These are phyloP conservation scores for Ophiocordyceps camponoti-rufipedis DNA, from an alignment of 2,329 filamentous ascomycete genomes.

Conservation along the genomic window DNA sequence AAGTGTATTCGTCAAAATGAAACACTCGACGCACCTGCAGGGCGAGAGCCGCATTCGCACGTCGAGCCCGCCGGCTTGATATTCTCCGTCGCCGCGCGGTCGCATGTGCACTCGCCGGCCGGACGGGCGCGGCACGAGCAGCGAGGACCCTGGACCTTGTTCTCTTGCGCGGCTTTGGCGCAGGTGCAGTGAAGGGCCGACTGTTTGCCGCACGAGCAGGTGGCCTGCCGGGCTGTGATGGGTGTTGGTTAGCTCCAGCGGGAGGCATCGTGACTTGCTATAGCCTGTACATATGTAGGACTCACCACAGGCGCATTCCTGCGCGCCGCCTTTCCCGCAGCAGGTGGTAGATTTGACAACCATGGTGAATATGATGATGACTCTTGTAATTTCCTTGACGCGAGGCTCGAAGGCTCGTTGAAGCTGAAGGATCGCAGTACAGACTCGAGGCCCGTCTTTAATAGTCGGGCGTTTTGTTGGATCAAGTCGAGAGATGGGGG, in stretches of 20 bases:
- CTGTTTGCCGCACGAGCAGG: constrained; percentile 81
- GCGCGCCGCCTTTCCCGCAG: constrained; percentile 32
- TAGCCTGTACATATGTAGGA: too few species aligned
- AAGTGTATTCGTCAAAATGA: not conserved
- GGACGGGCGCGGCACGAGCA: constrained; percentile 75
- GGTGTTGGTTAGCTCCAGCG: not conserved
- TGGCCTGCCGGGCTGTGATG: constrained; percentile 38
- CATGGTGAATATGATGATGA: constrained; percentile 10
- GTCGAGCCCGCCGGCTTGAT: constrained; percentile 35
- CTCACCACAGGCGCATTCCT: constrained; percentile 39
- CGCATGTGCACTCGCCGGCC: constrained; percentile 67
- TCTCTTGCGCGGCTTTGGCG: constrained; percentile 58
- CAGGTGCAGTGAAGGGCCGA: constrained; percentile 76
- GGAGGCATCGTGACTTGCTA: too few species aligned
- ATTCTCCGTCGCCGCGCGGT: constrained; percentile 55
- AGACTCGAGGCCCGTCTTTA: constrained; percentile 3
- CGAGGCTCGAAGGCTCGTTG: too few species aligned
- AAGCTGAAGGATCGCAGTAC: too few species aligned
- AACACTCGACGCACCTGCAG: constrained; percentile 37
- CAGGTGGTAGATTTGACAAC: constrained; percentile 28
- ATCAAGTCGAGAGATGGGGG: not conserved
- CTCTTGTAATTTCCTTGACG: too few species aligned
- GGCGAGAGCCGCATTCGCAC: constrained; percentile 63
- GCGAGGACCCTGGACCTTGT: constrained; percentile 50
- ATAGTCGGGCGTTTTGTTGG: constrained; percentile 2